Evolutionary conservation across 371 early-diverging fungal genomes (phyloP).

Genomic region (Syncephalis fuscata): DNA sequence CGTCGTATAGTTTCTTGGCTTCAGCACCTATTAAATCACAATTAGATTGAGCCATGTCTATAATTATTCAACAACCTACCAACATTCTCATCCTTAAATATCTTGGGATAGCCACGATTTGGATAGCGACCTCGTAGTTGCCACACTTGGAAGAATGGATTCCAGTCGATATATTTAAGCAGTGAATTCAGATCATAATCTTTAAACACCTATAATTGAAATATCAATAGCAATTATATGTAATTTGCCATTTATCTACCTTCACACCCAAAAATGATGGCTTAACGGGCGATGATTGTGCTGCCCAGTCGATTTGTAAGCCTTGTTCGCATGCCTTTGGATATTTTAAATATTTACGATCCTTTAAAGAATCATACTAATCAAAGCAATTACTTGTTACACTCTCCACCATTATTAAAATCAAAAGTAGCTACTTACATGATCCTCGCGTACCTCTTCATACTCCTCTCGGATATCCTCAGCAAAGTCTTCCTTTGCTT

Average conservation of each 20-base stretch:
- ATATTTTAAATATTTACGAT: conserved; percentile 50
- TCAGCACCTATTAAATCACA: conserved; percentile 33
- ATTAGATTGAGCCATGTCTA: too few relatives aligned
- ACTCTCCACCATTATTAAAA: too few relatives aligned
- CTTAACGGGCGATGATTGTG: conserved; percentile 34
- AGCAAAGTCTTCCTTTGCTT: conserved; percentile 57
- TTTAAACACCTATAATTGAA: conserved; percentile 24
- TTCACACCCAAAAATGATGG: conserved; percentile 68
- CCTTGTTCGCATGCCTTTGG: conserved; percentile 44
- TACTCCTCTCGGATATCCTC: conserved; percentile 83
- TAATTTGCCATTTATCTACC: not conserved
- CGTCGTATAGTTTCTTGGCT: conserved; percentile 76
- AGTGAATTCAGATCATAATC: conserved; percentile 52
- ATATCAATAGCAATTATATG: too few relatives aligned
- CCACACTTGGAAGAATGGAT: conserved; percentile 93
- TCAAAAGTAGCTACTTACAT: conserved; percentile 14
- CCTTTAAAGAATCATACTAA: conserved; percentile 66
- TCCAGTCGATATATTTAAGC: conserved; percentile 80
- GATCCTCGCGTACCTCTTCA: conserved; percentile 81
- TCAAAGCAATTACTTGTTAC: too few relatives aligned
- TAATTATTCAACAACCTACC: conserved; percentile 13
- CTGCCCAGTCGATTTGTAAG: conserved; percentile 46
- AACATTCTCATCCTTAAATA: conserved; percentile 82
- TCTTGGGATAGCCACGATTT: conserved; percentile 89
- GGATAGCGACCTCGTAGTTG: conserved; percentile 88